Base-by-base conservation (phyloP, 2,329 filamentous ascomycete species). In the Karstenula rhodostoma region DNA sequence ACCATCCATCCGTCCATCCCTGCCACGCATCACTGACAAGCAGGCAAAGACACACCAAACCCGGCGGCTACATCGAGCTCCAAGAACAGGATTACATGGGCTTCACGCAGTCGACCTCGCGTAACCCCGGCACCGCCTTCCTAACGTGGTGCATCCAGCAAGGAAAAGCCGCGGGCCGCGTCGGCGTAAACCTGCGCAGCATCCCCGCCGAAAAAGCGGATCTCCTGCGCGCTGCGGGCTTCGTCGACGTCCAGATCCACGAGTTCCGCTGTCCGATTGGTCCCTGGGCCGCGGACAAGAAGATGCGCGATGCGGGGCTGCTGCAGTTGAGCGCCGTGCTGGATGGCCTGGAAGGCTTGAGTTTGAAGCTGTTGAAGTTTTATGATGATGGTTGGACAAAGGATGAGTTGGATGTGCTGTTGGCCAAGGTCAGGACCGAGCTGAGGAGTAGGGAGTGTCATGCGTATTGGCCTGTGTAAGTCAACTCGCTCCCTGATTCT, bases 401-500 rank as follows among this genome's bases (percentile, higher is more conserved):
- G 2, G 70, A 73, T 1, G 73, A 74, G 61, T 35, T 74, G 48
- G 59, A 74, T 59, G 66, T 55, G 15, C 54, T 71, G 54, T 56
- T 71, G 15, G 63, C 63, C n/a, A 64, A 68, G 46, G 59, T 68
- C 2, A 49, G 68, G 44, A 56, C 53, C 13, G 66, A 69, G 55
- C 53, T 69, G 53, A 69, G 64, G 58, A 58, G 62, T 49, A 54
- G 25, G 47, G 66, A 67, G 23, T 69, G 68, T 50, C 71, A 74
- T 58, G 59, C 69, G 49, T 74, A 71, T 63, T 73, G 67, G 70
- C 69, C 72, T 23, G 40, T 73, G 71, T 74, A 56, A 72, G 72
- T 72, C 5, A 51, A 51, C 15, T 22, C 27, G 1, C 5, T n/a
- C 22, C 8, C 35, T 25, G 7, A 35, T 25, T 10, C 5, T 6